Conservation (phyloP, 176 grass and related monocot genomes). For the Avena atlantica region DNA sequence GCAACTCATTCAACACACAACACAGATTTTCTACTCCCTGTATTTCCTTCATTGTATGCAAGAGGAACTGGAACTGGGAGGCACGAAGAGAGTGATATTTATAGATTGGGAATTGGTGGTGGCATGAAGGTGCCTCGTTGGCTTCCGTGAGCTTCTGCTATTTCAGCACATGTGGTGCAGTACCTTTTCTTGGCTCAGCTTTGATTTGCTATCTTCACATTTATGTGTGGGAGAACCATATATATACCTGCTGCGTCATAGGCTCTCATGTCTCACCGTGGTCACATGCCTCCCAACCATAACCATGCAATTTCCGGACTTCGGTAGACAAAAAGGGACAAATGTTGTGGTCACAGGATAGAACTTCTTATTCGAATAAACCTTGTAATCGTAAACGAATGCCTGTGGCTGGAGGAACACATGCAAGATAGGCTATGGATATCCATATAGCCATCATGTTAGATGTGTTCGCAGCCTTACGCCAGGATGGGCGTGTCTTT, state of each 20-base stretch:
- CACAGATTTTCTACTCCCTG: not conserved
- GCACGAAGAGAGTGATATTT: not conserved
- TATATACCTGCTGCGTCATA: too few relatives aligned
- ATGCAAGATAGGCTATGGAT: constrained; percentile 28
- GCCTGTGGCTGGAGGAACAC: not conserved
- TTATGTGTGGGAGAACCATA: too few relatives aligned
- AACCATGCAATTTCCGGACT: too few relatives aligned
- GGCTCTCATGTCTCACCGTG: too few relatives aligned
- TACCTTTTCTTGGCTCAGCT: not conserved
- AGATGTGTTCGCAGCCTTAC: constrained; percentile 26
- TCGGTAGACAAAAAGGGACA: not conserved
- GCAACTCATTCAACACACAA: not conserved
- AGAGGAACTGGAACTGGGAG: not conserved
- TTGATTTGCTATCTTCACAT: too few relatives aligned
- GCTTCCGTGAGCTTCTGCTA: not conserved
- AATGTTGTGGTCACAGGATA: not conserved
- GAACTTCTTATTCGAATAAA: not conserved
- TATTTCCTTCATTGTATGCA: not conserved
- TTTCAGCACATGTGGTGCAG: not conserved
- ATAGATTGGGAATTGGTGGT: not conserved
- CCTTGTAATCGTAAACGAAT: not conserved
- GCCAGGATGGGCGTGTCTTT: not conserved
- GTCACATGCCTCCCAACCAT: too few relatives aligned
- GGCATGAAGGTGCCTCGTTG: not conserved
- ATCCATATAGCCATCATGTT: constrained; percentile 37